phyloP scores from a whole-genome alignment of 306 rosid species.

The Cyclanthera cordifolia region DNA sequence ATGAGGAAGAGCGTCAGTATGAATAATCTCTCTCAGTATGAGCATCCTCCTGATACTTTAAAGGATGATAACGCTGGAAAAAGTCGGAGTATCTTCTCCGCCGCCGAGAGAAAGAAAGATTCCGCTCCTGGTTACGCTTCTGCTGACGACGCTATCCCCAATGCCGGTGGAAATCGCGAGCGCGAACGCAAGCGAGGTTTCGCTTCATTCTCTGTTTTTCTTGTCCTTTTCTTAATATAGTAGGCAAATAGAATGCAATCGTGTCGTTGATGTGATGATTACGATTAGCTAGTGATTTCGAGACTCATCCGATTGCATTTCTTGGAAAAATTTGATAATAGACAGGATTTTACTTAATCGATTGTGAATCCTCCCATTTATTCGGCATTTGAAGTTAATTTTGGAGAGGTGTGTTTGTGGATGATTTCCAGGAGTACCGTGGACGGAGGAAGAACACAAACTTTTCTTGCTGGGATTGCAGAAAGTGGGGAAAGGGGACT shows the following conservation, averaged over 20 bases:
- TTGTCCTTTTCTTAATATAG: not conserved
- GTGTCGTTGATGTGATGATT: not conserved
- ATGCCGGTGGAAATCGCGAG: constrained; percentile 56
- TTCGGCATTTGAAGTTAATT: not conserved
- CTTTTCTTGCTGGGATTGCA: constrained; percentile 82
- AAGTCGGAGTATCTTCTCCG: constrained; percentile 8
- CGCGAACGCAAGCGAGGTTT: constrained; percentile 97
- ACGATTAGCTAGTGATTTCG: not conserved
- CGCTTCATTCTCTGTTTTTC: not conserved
- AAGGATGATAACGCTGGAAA: constrained; percentile 3
- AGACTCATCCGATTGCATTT: not conserved
- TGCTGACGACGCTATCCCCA: constrained; percentile 68
- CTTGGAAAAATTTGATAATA: not conserved
- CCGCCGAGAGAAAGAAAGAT: constrained; percentile 26
- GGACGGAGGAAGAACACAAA: constrained; percentile 99
- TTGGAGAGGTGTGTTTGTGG: not conserved
- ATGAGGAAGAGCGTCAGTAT: constrained; percentile 96
- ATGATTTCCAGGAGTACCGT: constrained; percentile 68
- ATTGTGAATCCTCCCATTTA: too few relatives aligned
- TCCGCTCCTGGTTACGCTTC: constrained; percentile 54
- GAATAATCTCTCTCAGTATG: constrained; percentile 89
- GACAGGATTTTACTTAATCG: too few relatives aligned
- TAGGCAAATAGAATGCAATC: not conserved
- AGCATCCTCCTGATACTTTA: constrained; percentile 32
- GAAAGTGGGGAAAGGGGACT: constrained; percentile 95